Base-by-base conservation (phyloP, 2,329 filamentous ascomycete genomes). In the Cladophialophora immunda region DNA sequence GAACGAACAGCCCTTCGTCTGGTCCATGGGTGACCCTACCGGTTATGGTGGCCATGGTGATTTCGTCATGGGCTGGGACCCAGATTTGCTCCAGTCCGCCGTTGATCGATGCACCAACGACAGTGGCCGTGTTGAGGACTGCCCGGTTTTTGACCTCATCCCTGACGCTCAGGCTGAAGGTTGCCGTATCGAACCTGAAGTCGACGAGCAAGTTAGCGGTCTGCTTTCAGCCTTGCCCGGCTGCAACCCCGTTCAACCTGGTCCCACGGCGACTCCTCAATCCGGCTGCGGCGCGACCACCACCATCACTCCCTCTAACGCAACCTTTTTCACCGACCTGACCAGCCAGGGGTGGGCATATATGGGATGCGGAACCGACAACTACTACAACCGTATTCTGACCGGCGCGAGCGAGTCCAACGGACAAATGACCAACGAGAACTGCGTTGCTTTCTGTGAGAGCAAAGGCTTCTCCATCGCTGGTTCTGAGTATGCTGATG, bases 21-120 rank as follows among this genome's bases (percentile, higher is more conserved):
- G 83, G 70, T 76, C 81, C 0, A 80, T 80, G 65, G 81, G 83
- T 32, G 83, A 85, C 66, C 77, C 79, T 4, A 85, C 81, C 4
- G 84, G 84, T 6, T 85, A 82, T 68, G 83, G 83, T 1, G 82
- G 85, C 71, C 85, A 87, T 68, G 85, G 82, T 19, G 85, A 93
- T 77, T 93, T 93, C 80, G 78, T 91, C 70, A 87, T 90, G 69
- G 90, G 86, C 17, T 93, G 91, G 91, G 87, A 93, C 71, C 82
- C 86, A 68, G 77, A 81, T 30, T 83, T 85, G 54, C 87, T 92
- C 58, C 88, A 90, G 77, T 81, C 85, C 68, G 90, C 91, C 70
- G 88, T 92, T 71, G 83, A 90, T 75, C 86, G 81, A 58, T 92
- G 91, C 81, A 81, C 88, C 72, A 85, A 85, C 54, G 85, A 87